Conservation (phyloP, 2,329 filamentous ascomycete genomes). For the Leptosphaerulina australis region DNA sequence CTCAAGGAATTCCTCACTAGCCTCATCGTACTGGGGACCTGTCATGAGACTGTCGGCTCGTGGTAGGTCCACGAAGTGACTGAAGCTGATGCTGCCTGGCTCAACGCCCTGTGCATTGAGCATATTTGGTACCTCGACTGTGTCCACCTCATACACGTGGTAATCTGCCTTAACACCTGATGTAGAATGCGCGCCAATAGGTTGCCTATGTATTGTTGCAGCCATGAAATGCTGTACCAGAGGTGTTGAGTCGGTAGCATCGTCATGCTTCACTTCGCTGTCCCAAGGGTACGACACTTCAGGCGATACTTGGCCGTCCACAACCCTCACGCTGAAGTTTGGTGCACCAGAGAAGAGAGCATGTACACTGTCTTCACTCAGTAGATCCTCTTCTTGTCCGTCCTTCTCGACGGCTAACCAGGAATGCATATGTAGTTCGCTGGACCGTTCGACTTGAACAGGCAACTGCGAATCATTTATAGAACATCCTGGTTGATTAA, state of each 20-base stretch:
- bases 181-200: conserved; percentile 19
- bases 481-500: neutral
- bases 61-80: conserved; percentile 69
- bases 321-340: conserved; percentile 69
- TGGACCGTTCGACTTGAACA: conserved; percentile 12
- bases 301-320: conserved; percentile 66
- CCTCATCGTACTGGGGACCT: conserved; percentile 45
- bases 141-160: conserved; percentile 40
- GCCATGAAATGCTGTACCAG: conserved; percentile 44
- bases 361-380: conserved; percentile 63
- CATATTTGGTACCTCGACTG: conserved; percentile 70
- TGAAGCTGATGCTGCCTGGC: conserved; percentile 72
- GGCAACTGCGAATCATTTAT: neutral
- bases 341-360: conserved; percentile 78
- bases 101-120: conserved; percentile 74
- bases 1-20: conserved; percentile 34
- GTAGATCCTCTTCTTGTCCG: conserved; percentile 22
- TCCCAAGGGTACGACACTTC: conserved; percentile 73
- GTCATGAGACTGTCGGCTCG: conserved; percentile 64
- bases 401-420: conserved; percentile 20
- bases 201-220: conserved; percentile 38
- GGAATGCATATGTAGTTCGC: conserved; percentile 21
- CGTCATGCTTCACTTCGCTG: conserved; percentile 62
- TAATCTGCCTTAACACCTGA: conserved; percentile 25
- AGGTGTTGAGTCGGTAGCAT: conserved; percentile 61